A percentile compares a stretch with the other conserved stretches of the same genome.
Conservation (phyloP, 1,139 yeast genomes). For the Saccharomyces hybrid region DNA sequence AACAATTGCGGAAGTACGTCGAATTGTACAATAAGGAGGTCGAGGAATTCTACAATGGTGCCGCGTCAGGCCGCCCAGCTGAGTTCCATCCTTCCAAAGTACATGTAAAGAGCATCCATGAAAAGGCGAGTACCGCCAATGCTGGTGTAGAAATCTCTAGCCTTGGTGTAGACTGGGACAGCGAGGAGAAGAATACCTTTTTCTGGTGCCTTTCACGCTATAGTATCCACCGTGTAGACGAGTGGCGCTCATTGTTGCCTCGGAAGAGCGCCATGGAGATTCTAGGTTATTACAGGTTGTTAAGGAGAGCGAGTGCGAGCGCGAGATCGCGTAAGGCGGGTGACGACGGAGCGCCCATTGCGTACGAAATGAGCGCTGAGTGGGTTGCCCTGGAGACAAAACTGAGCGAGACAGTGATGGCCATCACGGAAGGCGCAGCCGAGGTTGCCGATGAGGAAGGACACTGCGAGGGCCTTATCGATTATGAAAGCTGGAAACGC, state of each 20-base stretch:
- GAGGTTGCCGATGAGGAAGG: conserved; percentile 1
- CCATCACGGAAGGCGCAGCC: conserved; percentile 3
- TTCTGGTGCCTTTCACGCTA: conserved; percentile 25
- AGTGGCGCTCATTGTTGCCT: conserved; percentile 22
- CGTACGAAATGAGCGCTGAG: conserved; percentile 30
- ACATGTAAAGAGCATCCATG: neutral
- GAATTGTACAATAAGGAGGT: neutral
- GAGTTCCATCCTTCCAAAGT: neutral
- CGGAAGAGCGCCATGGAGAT: conserved; percentile 27
- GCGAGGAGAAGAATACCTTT: conserved; percentile 25
- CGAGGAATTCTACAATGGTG: neutral
- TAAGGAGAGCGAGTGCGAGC: conserved; percentile 4
- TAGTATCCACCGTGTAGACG: conserved; percentile 28
- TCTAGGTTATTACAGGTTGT: conserved; percentile 21
- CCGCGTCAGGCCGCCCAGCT: neutral
- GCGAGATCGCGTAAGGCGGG: conserved; percentile 1
- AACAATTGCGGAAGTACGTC: neutral
- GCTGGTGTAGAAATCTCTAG: neutral
- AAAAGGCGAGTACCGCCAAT: conserved; percentile 1
- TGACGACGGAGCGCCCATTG: conserved; percentile 20
- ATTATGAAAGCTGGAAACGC: conserved; percentile 23
- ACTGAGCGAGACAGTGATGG: conserved; percentile 11
- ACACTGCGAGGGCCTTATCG: conserved; percentile 10
- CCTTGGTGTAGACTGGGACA: conserved; percentile 26
- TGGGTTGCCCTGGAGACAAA: conserved; percentile 24